phyloP scores from a whole-genome alignment of 2,329 filamentous ascomycete species.

The Aspergillus eucalypticola region DNA sequence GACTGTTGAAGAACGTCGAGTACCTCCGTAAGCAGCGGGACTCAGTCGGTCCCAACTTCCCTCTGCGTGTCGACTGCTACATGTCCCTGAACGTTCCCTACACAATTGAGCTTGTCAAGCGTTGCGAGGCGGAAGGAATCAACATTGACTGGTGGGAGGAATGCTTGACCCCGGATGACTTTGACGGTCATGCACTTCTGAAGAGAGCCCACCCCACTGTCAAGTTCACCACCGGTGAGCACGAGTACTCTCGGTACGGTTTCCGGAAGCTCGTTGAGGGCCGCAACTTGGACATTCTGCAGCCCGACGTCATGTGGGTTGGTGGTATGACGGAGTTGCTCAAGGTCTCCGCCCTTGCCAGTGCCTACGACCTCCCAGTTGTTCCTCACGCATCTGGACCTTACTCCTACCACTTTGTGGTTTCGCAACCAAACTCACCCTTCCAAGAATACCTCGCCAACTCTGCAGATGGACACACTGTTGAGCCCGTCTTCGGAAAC shows the following conservation, averaged over 20 bases:
- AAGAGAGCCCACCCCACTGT: conserved; percentile 86
- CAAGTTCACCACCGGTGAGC: conserved; percentile 95
- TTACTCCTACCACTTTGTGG: conserved; percentile 95
- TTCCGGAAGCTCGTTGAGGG: conserved; percentile 93
- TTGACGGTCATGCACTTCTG: conserved; percentile 83
- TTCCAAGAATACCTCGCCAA: conserved; percentile 97
- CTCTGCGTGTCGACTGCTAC: conserved; percentile 94
- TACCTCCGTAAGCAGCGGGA: conserved; percentile 84
- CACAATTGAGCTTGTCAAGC: conserved; percentile 86
- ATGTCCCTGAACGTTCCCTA: conserved; percentile 94
- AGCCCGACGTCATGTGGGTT: conserved; percentile 97
- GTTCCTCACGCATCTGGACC: conserved; percentile 93
- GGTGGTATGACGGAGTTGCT: conserved; percentile 90
- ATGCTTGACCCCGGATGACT: conserved; percentile 86
- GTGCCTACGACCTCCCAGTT: conserved; percentile 91
- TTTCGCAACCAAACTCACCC: conserved; percentile 87
- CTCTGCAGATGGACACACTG: conserved; percentile 84
- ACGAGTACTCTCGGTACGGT: conserved; percentile 91
- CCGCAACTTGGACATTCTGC: conserved; percentile 89
- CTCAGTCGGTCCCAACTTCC: conserved; percentile 83
- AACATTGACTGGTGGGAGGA: conserved; percentile 99
- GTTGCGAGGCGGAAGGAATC: conserved; percentile 74
- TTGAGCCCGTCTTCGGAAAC: conserved; percentile 88
- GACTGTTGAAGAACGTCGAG: conserved; percentile 84
- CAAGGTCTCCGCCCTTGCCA: conserved; percentile 82